Evolutionary conservation across 306 rosid genomes (phyloP).

Genomic region (Dryas octopetala): DNA sequence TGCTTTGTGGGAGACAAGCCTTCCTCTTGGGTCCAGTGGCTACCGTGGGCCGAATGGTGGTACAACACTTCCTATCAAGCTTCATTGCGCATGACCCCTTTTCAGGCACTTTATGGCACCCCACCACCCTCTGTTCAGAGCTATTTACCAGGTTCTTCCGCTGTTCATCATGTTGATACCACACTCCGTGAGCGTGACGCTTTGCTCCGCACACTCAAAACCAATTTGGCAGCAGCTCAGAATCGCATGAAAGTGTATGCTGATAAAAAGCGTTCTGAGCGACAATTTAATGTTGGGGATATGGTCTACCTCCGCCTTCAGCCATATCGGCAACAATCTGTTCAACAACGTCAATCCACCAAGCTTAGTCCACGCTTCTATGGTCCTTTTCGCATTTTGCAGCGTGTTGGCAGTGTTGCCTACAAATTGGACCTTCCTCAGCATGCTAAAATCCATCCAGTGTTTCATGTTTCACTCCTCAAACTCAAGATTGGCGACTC

Average conservation of each 20-base stretch:
- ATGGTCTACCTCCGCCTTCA: neutral
- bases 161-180: neutral
- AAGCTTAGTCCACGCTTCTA: neutral
- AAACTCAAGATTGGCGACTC: no score
- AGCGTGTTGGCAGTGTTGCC: neutral
- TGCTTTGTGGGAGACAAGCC: neutral
- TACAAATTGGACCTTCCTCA: neutral
- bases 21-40: no score
- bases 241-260: neutral
- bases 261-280: neutral
- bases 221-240: neutral
- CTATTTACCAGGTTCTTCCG: neutral
- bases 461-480: neutral
- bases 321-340: neutral
- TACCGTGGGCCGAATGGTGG: no score
- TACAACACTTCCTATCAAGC: no score
- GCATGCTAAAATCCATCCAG: neutral
- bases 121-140: no score
- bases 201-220: neutral
- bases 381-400: neutral
- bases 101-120: no score
- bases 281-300: neutral
- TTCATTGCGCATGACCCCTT: no score
- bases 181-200: neutral
- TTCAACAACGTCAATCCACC: fast-evolving